phyloP scores from a whole-genome alignment of 352 stramenopile species.

The Peronosclerospora sorghi region DNA sequence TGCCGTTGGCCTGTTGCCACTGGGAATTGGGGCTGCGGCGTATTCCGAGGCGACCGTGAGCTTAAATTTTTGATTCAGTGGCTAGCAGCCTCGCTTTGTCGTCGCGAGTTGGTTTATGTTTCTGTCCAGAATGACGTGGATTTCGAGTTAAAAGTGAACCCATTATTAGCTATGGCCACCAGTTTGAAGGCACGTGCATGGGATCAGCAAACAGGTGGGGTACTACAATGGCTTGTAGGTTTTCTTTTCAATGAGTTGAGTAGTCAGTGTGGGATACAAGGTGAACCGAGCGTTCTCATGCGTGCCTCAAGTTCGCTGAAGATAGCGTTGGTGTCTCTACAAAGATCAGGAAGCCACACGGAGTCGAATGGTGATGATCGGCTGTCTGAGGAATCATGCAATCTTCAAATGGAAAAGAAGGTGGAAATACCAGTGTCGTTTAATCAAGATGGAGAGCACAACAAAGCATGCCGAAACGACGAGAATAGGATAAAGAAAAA shows the following conservation, averaged over 20 bases:
- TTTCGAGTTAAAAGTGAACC: conserved; percentile 31
- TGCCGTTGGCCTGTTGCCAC: conserved; percentile 47
- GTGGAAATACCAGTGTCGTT: not conserved
- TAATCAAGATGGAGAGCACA: conserved; percentile 5
- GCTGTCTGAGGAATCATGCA: conserved; percentile 1
- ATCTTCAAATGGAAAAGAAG: conserved; percentile 1
- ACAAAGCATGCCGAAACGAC: not conserved
- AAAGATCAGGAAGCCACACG: conserved; percentile 1
- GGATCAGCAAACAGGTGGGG: conserved; percentile 12
- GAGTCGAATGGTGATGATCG: not conserved
- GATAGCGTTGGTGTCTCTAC: conserved; percentile 4
- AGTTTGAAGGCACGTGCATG: conserved; percentile 11
- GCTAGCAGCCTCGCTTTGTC: conserved; percentile 49
- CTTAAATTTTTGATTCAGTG: conserved; percentile 80
- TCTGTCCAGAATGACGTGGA: conserved; percentile 36
- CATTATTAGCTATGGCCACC: conserved; percentile 13
- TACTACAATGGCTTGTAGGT: conserved; percentile 15
- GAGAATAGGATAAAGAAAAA: conserved; percentile 11
- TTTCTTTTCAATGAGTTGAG: conserved; percentile 21
- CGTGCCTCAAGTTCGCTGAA: conserved; percentile 13
- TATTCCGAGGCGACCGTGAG: conserved; percentile 61
- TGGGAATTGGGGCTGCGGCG: conserved; percentile 77
- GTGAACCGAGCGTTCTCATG: conserved; percentile 7
- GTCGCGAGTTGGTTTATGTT: conserved; percentile 46
- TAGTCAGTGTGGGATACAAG: not conserved